Percentiles rank a stretch among this genome's conserved stretches.
phyloP scores from a whole-genome alignment of 495 filamentous ascomycete genomes.

The Aspergillus cavernicola region DNA sequence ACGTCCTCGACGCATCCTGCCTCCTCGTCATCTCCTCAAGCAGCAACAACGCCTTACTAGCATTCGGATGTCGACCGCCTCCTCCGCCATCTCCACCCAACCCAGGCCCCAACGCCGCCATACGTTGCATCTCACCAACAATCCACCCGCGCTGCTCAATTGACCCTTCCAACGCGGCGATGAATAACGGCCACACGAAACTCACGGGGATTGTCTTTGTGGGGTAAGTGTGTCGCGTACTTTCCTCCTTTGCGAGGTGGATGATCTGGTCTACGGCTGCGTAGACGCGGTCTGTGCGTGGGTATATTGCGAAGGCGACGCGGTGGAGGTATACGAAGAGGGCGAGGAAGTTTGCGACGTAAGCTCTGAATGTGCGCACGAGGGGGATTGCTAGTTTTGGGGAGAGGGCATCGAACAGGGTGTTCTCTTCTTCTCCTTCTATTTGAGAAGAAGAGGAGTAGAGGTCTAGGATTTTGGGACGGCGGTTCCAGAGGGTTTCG shows the following conservation, averaged over 20 bases:
- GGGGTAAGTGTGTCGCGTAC: background rate
- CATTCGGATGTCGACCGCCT: constrained; percentile 28
- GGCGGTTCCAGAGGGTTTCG: constrained; percentile 35
- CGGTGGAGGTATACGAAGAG: constrained; percentile 42
- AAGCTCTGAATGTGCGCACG: constrained; percentile 36
- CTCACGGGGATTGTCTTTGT: constrained; percentile 24
- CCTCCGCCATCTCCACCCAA: background rate
- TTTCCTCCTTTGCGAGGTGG: constrained; percentile 34
- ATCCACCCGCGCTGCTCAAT: constrained; percentile 35
- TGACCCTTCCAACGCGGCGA: constrained; percentile 37
- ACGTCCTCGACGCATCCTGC: constrained; percentile 37
- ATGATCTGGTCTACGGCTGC: constrained; percentile 40
- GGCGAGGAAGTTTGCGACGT: constrained; percentile 39
- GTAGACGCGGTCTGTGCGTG: constrained; percentile 39
- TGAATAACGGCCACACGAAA: constrained; percentile 39
- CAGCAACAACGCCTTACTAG: constrained; percentile 28
- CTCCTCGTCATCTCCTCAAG: constrained; percentile 39
- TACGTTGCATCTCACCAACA: constrained; percentile 33
- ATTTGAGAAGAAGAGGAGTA: constrained; percentile 22
- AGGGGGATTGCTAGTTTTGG: constrained; percentile 25
- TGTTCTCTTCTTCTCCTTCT: too few species aligned
- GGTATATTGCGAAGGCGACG: constrained; percentile 42
- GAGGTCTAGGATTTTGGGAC: constrained; percentile 35
- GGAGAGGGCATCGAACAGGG: constrained; percentile 24
- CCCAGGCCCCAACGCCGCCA: constrained; percentile 14